Percentiles rank a stretch among this genome's conserved stretches.
These are phyloP conservation scores for Pharus latifolius DNA, from an alignment of 176 grass and related monocot genomes.

Conservation along the genomic window DNA sequence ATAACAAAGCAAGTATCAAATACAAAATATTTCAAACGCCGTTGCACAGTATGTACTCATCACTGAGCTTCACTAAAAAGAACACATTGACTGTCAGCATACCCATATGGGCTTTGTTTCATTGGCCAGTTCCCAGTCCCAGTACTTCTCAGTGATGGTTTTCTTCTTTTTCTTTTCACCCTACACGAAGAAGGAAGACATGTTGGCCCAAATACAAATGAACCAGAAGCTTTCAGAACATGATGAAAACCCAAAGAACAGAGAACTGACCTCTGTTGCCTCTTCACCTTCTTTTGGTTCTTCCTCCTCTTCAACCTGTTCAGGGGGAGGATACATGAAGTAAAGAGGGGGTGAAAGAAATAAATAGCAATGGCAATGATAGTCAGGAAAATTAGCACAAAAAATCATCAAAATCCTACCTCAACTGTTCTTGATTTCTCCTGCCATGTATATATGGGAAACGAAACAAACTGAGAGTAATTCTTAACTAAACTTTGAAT, in stretches of 20 bases:
- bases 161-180: slow-evolving; percentile 87
- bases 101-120: slow-evolving; percentile 96
- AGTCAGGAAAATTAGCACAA: background rate
- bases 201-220: background rate
- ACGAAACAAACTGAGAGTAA: slow-evolving; percentile 88
- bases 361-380: background rate
- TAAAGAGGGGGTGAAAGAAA: background rate
- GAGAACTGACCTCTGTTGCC: slow-evolving; percentile 31
- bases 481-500: slow-evolving; percentile 90
- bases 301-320: slow-evolving; percentile 74
- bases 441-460: slow-evolving; percentile 92
- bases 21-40: background rate
- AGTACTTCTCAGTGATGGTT: slow-evolving; percentile 87
- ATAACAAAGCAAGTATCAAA: background rate
- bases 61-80: background rate
- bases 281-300: slow-evolving; percentile 72
- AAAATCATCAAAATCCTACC: slow-evolving; percentile 16
- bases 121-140: slow-evolving; percentile 91
- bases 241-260: background rate
- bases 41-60: background rate
- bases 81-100: background rate
- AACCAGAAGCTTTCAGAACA: background rate
- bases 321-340: slow-evolving; percentile 1
- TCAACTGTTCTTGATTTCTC: slow-evolving; percentile 90
- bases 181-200: slow-evolving; percentile 20